These are phyloP conservation scores for Scleroderma citrinum DNA, from an alignment of 768 basidiomycete genomes.

Conservation along the genomic window DNA sequence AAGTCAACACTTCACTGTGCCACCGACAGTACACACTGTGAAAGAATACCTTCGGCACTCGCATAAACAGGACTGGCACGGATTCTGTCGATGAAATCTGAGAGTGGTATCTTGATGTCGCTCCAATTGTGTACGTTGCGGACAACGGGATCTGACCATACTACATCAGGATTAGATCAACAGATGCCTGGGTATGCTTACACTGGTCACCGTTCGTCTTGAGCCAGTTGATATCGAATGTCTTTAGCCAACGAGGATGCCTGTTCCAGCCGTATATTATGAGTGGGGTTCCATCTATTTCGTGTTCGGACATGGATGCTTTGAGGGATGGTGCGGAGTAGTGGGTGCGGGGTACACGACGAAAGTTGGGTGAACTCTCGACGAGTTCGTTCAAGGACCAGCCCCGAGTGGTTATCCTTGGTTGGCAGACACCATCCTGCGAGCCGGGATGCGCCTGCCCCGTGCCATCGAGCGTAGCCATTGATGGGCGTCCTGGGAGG, in stretches of 20 bases:
- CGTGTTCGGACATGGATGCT: conserved; percentile 38
- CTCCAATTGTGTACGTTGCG: conserved; percentile 57
- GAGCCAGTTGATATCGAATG: conserved; percentile 56
- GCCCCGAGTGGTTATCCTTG: conserved; percentile 34
- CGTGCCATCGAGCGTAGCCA: background rate
- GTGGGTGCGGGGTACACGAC: conserved; percentile 33
- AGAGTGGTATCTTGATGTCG: conserved; percentile 47
- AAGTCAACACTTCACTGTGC: background rate
- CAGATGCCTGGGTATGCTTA: conserved; percentile 4
- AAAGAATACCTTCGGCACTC: conserved; percentile 32
- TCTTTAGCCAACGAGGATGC: conserved; percentile 46
- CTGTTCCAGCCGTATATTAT: conserved; percentile 60
- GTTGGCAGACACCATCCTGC: conserved; percentile 1
- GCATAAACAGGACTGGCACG: conserved; percentile 32
- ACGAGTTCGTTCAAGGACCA: conserved; percentile 49
- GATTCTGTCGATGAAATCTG: conserved; percentile 47
- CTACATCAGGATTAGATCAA: conserved; percentile 5
- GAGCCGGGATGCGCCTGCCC: background rate
- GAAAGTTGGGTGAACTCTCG: conserved; percentile 36
- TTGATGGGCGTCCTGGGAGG: background rate
- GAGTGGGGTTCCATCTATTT: conserved; percentile 50
- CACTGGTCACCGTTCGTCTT: conserved; percentile 27
- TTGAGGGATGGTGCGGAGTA: conserved; percentile 23
- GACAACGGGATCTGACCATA: conserved; percentile 46
- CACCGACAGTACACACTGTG: background rate